phyloP scores from a whole-genome alignment of 1,139 yeast genomes.

The Dujonia santamariae region DNA sequence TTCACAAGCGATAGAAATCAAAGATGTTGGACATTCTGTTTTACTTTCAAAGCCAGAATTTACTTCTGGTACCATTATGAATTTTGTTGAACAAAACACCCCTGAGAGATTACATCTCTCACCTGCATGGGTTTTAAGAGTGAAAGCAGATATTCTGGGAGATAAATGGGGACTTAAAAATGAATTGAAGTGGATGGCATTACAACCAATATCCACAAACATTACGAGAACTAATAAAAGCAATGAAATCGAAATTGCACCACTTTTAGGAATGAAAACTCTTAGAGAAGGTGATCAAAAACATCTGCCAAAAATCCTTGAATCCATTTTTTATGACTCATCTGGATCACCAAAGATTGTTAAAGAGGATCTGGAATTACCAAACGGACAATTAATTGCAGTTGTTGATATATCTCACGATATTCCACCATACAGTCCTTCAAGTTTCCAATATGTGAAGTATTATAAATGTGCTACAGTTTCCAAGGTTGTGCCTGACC shows the following conservation, averaged over 20 bases:
- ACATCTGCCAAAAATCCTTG: conserved; percentile 61
- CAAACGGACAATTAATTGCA: conserved; percentile 45
- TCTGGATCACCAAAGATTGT: conserved; percentile 22
- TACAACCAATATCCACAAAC: conserved; percentile 48
- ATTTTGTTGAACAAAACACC: conserved; percentile 52
- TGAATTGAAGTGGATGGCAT: conserved; percentile 65
- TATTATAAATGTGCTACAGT: conserved; percentile 78
- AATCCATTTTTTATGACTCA: conserved; percentile 33
- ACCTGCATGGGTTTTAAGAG: conserved; percentile 61
- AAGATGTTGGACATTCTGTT: conserved; percentile 64
- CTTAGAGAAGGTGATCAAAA: conserved; percentile 58
- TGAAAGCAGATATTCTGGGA: conserved; percentile 60
- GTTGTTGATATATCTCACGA: conserved; percentile 75
- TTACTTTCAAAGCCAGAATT: conserved; percentile 64
- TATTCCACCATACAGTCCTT: conserved; percentile 71
- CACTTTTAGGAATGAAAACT: conserved; percentile 72
- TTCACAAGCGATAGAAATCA: conserved; percentile 36
- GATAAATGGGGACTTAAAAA: conserved; percentile 81
- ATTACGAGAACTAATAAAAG: conserved; percentile 26
- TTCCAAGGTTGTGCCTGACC: conserved; percentile 73
- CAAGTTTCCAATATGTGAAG: conserved; percentile 46
- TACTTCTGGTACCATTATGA: conserved; percentile 59
- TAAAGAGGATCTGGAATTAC: too few relatives aligned
- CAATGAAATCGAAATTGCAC: conserved; percentile 36
- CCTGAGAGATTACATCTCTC: conserved; percentile 49